Evolutionary conservation across 805 yeast genomes (phyloP).

Genomic region (Yarrowia sp.): DNA sequence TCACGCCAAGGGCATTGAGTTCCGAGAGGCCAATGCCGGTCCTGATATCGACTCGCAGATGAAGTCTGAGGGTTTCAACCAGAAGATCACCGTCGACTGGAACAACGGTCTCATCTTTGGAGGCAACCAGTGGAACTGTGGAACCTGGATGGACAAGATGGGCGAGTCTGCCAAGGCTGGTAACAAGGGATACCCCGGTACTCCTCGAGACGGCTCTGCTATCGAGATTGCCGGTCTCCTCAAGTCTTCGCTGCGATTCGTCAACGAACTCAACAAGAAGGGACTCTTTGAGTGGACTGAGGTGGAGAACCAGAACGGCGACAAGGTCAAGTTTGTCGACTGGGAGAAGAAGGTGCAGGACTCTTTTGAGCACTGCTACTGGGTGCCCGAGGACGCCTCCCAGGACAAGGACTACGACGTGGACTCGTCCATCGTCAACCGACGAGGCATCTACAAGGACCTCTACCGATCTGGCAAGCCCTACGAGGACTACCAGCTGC

Average conservation of each 20-base stretch:
- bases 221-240: constrained; percentile 88
- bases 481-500: constrained; percentile 89
- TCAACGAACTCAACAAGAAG: constrained; percentile 60
- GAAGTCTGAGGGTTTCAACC: constrained; percentile 91
- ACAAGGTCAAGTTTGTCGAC: constrained; percentile 59
- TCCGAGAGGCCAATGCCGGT: constrained; percentile 96
- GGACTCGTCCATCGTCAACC: constrained; percentile 70
- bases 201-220: constrained; percentile 98
- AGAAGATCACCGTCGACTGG: constrained; percentile 85
- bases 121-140: constrained; percentile 92
- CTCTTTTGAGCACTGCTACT: constrained; percentile 81
- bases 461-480: constrained; percentile 80
- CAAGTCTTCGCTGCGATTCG: constrained; percentile 85
- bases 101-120: constrained; percentile 85
- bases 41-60: constrained; percentile 85
- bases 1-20: constrained; percentile 87
- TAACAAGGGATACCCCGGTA: constrained; percentile 92
- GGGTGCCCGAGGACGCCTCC: constrained; percentile 68
- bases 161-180: constrained; percentile 89
- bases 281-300: constrained; percentile 64
- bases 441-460: constrained; percentile 95
- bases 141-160: constrained; percentile 99
- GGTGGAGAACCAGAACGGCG: constrained; percentile 68
- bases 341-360: constrained; percentile 77
- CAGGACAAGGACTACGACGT: constrained; percentile 70